These are phyloP conservation scores for Cryphonectria japonica DNA, from an alignment of 2,329 filamentous ascomycete species.

Conservation along the genomic window DNA sequence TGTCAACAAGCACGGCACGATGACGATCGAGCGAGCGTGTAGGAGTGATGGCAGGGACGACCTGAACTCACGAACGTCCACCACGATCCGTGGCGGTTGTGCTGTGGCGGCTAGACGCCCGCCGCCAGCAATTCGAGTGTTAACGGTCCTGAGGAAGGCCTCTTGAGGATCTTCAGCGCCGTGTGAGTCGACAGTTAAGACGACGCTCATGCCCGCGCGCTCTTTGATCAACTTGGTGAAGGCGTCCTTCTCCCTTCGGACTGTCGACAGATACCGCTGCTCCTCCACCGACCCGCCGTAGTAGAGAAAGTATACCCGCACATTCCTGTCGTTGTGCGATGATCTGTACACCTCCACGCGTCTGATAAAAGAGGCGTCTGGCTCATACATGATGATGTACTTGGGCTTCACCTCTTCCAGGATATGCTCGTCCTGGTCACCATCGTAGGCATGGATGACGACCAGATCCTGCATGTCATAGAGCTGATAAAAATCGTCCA, in stretches of 20 bases:
- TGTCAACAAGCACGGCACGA: conserved; percentile 93
- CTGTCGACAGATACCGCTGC: conserved; percentile 85
- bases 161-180: conserved; percentile 82
- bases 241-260: conserved; percentile 93
- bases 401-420: conserved; percentile 90
- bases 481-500: conserved; percentile 90
- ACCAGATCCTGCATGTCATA: conserved; percentile 91
- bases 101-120: conserved; percentile 83
- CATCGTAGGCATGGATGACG: conserved; percentile 90
- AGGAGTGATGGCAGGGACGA: conserved; percentile 89
- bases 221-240: conserved; percentile 96
- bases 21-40: conserved; percentile 83
- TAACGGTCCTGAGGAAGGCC: conserved; percentile 89
- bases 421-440: conserved; percentile 95
- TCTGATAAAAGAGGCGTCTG: conserved; percentile 90
- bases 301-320: conserved; percentile 95
- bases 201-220: conserved; percentile 88
- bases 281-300: conserved; percentile 95
- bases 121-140: conserved; percentile 94
- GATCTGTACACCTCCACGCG: conserved; percentile 95
- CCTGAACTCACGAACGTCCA: conserved; percentile 95
- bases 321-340: conserved; percentile 85
- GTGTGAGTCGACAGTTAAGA: conserved; percentile 73
- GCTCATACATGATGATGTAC: conserved; percentile 99
- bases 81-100: conserved; percentile 85